Percentiles rank a stretch among this genome's conserved stretches.
These are phyloP conservation scores for Haplosporangium gracile DNA, from an alignment of 192 early-diverging fungal genomes.

Conservation along the genomic window DNA sequence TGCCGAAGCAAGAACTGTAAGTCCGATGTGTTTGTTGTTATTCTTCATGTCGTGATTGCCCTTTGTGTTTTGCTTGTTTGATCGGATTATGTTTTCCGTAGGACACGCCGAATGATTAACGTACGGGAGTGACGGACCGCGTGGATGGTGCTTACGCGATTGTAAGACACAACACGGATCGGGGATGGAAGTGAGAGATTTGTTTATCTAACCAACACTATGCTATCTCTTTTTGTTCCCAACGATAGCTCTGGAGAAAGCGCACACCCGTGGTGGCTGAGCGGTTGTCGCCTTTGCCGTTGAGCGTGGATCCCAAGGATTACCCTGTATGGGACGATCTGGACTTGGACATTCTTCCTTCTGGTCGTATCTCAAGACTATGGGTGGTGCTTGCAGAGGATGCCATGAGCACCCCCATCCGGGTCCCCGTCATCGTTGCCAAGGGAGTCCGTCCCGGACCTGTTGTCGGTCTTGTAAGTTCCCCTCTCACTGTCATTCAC, in stretches of 20 bases:
- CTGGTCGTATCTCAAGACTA: conserved; percentile 66
- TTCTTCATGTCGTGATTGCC: neutral
- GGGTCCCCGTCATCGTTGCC: conserved; percentile 84
- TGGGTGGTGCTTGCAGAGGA: conserved; percentile 77
- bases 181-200: neutral
- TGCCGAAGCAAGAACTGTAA: conserved; percentile 63
- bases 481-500: neutral
- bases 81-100: too few relatives aligned
- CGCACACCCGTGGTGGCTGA: conserved; percentile 59
- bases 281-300: conserved; percentile 30
- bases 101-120: neutral
- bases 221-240: neutral
- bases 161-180: neutral
- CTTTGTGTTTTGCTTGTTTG: neutral
- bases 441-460: conserved; percentile 72
- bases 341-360: conserved; percentile 66
- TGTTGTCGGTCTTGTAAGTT: conserved; percentile 65
- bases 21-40: conserved; percentile 39
- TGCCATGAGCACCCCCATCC: conserved; percentile 69
- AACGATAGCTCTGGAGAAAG: conserved; percentile 61
- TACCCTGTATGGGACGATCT: conserved; percentile 66
- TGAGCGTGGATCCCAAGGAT: conserved; percentile 49
- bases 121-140: neutral
- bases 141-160: neutral
- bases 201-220: neutral